phyloP scores from a whole-genome alignment of 2,329 filamentous ascomycete species.

The Taxawa tesnikishii region DNA sequence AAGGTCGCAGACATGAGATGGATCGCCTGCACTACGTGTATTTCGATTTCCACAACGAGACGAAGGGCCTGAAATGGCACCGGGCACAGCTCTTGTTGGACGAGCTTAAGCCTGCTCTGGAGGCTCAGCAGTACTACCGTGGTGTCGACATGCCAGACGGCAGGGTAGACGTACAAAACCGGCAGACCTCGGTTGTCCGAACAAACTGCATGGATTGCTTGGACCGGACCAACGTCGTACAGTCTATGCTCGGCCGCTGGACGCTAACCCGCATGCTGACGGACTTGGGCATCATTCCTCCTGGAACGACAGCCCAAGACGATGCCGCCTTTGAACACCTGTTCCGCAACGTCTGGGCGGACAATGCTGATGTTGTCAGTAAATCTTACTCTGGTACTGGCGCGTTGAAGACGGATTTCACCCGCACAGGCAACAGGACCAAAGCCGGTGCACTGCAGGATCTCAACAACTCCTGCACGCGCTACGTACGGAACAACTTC shows the following conservation, averaged over 20 bases:
- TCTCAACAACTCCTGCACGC: constrained; percentile 72
- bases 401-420: constrained; percentile 96
- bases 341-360: constrained; percentile 96
- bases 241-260: constrained; percentile 90
- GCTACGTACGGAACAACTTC: constrained; percentile 93
- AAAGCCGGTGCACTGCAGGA: constrained; percentile 77
- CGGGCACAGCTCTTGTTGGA: constrained; percentile 79
- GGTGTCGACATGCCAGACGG: constrained; percentile 76
- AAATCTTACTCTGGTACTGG: constrained; percentile 90
- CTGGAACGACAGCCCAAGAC: constrained; percentile 66
- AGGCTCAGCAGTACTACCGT: constrained; percentile 81
- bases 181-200: constrained; percentile 81
- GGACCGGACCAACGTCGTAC: constrained; percentile 93
- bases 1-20: constrained; percentile 48
- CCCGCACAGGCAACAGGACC: constrained; percentile 81
- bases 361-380: constrained; percentile 94
- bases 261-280: constrained; percentile 79
- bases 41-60: constrained; percentile 97
- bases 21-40: constrained; percentile 92
- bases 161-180: constrained; percentile 64
- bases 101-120: constrained; percentile 62
- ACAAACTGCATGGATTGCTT: constrained; percentile 99
- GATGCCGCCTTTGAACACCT: constrained; percentile 75
- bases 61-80: constrained; percentile 88
- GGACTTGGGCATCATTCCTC: constrained; percentile 66